Evolutionary conservation across 257 asterid species (phyloP).

Genomic region (Rauvolfia tetraphylla): DNA sequence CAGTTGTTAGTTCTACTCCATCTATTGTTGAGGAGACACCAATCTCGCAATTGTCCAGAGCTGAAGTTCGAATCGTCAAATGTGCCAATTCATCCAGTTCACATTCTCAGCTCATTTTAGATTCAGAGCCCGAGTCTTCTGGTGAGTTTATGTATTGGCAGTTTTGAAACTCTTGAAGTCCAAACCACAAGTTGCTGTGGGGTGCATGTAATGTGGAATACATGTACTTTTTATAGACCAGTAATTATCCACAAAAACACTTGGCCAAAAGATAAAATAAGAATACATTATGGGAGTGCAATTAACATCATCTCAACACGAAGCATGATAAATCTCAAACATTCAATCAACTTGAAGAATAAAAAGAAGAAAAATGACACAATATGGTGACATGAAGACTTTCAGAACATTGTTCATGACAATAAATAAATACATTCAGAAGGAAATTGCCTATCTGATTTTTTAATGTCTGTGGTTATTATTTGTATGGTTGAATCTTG

Average conservation of each 20-base stretch:
- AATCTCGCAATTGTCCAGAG: conserved; percentile 37
- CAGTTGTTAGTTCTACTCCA: conserved; percentile 33
- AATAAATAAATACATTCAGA: not conserved
- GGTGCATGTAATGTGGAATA: conserved; percentile 2
- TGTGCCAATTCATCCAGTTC: conserved; percentile 23
- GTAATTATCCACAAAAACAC: not conserved
- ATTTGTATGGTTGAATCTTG: not conserved
- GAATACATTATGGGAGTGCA: not conserved
- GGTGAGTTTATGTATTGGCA: conserved; percentile 33
- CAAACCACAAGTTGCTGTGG: not conserved
- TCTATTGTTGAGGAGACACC: conserved; percentile 69
- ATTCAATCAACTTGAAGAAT: not conserved
- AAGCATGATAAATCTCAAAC: not conserved
- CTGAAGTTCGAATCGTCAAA: conserved; percentile 29
- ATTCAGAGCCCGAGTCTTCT: conserved; percentile 26
- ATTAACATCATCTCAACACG: not conserved
- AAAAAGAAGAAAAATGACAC: not conserved
- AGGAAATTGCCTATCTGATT: not conserved
- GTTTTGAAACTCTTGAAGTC: conserved; percentile 11
- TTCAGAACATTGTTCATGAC: not conserved
- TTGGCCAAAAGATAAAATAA: not conserved
- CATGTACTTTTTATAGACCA: not conserved
- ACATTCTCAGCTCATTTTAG: conserved; percentile 15
- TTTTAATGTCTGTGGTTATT: not conserved
- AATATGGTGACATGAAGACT: not conserved